A percentile compares a stretch with the other conserved stretches of the same genome.
Evolutionary conservation across 2,329 filamentous ascomycete genomes (phyloP).

Genomic region (Leptographium flavum): DNA sequence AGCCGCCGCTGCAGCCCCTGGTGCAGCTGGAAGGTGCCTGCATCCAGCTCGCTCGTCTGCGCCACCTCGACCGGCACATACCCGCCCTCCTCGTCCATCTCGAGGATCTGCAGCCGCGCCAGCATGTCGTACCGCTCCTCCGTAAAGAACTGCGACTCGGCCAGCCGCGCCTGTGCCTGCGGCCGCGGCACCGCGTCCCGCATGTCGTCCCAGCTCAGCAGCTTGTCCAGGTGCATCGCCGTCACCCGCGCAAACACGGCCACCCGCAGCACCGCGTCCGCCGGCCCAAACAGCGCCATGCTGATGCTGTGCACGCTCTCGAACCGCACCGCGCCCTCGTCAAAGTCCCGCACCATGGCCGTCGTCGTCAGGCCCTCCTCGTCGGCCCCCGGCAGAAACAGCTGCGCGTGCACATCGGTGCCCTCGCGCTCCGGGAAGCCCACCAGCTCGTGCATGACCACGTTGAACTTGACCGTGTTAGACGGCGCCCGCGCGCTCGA

Average conservation of each 20-base stretch:
- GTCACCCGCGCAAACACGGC: constrained; percentile 87
- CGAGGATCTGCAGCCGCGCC: constrained; percentile 73
- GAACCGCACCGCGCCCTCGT: constrained; percentile 82
- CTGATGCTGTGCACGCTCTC: constrained; percentile 99
- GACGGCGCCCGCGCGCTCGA: constrained; percentile 85
- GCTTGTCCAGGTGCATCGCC: constrained; percentile 87
- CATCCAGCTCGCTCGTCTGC: constrained; percentile 68
- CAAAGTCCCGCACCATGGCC: constrained; percentile 85
- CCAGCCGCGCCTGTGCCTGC: constrained; percentile 56
- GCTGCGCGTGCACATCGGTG: constrained; percentile 85
- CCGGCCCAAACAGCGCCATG: constrained; percentile 64
- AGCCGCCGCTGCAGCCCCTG: constrained; percentile 87
- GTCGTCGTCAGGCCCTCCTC: constrained; percentile 89
- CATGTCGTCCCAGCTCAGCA: constrained; percentile 98
- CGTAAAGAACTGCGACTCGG: constrained; percentile 83
- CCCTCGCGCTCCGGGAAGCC: constrained; percentile 94
- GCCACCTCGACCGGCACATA: constrained; percentile 89
- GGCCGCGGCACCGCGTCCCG: constrained; percentile 57
- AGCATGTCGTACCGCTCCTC: constrained; percentile 93
- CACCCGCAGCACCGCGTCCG: constrained; percentile 63
- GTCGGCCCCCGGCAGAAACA: constrained; percentile 86
- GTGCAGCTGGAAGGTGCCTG: constrained; percentile 87
- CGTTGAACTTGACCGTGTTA: constrained; percentile 92
- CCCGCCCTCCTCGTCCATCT: constrained; percentile 80
- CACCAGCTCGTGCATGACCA: constrained; percentile 91